Conservation (phyloP, 1,284 basidiomycete species). For the Filobasidium uniguttulatum region DNA sequence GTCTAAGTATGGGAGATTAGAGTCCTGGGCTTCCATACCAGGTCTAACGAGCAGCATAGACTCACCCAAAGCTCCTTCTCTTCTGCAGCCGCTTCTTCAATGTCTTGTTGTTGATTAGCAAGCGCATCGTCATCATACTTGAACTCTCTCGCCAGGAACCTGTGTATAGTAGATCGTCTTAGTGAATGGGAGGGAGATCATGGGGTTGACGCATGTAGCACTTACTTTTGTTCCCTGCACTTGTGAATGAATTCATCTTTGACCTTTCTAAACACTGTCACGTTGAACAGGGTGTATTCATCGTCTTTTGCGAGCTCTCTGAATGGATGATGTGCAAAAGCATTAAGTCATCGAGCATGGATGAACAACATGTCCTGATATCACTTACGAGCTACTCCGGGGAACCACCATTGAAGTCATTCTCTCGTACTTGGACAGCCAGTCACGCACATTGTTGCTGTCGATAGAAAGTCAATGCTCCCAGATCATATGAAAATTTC, state of each 20-base stretch:
- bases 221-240: constrained; percentile 85
- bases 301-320: constrained; percentile 64
- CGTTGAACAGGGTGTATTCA: constrained; percentile 75
- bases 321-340: constrained; percentile 3
- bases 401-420: constrained; percentile 85
- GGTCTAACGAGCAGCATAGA: background rate
- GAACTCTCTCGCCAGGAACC: constrained; percentile 89
- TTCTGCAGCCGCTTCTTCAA: constrained; percentile 62
- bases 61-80: constrained; percentile 97
- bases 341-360: background rate
- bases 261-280: constrained; percentile 81
- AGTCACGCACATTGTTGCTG: constrained; percentile 74
- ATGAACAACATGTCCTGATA: background rate
- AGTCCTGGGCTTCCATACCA: background rate
- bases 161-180: constrained; percentile 20
- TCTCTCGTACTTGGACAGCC: constrained; percentile 79
- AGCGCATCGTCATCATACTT: constrained; percentile 75
- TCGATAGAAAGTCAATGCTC: constrained; percentile 8
- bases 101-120: constrained; percentile 68
- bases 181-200: background rate
- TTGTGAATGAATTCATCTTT: constrained; percentile 89
- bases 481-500: background rate
- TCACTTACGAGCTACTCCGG: constrained; percentile 66
- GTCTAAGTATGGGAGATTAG: constrained; percentile 60
- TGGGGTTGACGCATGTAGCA: constrained; percentile 10